phyloP scores from a whole-genome alignment of 2,329 filamentous ascomycete genomes.

The Dactylellina haptotyla region DNA sequence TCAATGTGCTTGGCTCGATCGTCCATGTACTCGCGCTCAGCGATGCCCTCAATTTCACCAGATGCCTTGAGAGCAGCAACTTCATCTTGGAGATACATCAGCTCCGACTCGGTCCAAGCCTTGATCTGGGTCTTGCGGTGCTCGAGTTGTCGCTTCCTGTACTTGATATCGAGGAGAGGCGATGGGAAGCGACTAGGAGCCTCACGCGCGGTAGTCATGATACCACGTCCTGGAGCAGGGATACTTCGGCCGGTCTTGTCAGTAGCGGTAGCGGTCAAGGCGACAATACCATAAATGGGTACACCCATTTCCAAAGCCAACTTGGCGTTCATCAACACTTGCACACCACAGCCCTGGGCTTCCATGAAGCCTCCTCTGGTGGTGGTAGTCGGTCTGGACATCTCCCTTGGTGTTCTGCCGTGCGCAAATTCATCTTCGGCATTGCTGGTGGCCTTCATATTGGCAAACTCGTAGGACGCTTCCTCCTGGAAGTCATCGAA shows the following conservation, averaged over 20 bases:
- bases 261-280: constrained; percentile 91
- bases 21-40: constrained; percentile 84
- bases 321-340: constrained; percentile 97
- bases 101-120: constrained; percentile 94
- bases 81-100: constrained; percentile 92
- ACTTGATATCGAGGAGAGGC: constrained; percentile 95
- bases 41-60: constrained; percentile 70
- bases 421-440: constrained; percentile 95
- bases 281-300: constrained; percentile 93
- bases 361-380: constrained; percentile 99
- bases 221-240: constrained; percentile 94
- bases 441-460: constrained; percentile 99
- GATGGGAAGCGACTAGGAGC: constrained; percentile 91
- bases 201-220: constrained; percentile 93
- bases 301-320: constrained; percentile 98
- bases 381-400: constrained; percentile 97
- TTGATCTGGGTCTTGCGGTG: constrained; percentile 93
- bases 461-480: constrained; percentile 98
- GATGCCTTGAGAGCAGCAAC: constrained; percentile 88
- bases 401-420: constrained; percentile 92
- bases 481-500: constrained; percentile 99
- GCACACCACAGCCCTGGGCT: constrained; percentile 97
- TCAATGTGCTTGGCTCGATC: constrained; percentile 88
- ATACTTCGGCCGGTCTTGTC: constrained; percentile 99
- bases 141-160: constrained; percentile 93